These are phyloP conservation scores for Rhinocladiella similis DNA, from an alignment of 2,329 filamentous ascomycete genomes.

Conservation along the genomic window DNA sequence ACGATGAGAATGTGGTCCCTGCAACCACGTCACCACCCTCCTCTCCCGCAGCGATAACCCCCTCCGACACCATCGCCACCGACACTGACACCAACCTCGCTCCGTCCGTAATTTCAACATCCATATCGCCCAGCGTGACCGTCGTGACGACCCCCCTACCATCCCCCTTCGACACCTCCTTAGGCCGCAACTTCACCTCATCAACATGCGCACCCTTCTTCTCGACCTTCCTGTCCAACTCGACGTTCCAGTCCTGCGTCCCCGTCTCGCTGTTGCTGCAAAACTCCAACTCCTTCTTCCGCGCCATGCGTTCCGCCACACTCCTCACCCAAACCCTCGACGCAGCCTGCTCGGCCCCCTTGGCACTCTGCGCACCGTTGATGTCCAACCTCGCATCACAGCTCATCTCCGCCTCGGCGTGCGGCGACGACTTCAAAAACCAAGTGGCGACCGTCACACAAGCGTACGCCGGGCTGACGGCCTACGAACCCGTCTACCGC, in stretches of 20 bases:
- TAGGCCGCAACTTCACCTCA: slow-evolving; percentile 63
- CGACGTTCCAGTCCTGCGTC: slow-evolving; percentile 71
- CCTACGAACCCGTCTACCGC: slow-evolving; percentile 76
- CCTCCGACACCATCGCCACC: slow-evolving; percentile 14
- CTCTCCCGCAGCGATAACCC: neutral
- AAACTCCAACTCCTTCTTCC: slow-evolving; percentile 83
- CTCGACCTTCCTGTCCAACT: slow-evolving; percentile 62
- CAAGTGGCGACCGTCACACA: slow-evolving; percentile 70
- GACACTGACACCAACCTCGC: slow-evolving; percentile 16
- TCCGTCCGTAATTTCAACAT: slow-evolving; percentile 18
- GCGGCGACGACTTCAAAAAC: slow-evolving; percentile 67
- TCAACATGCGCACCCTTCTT: slow-evolving; percentile 59
- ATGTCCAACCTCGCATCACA: slow-evolving; percentile 66
- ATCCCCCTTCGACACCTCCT: slow-evolving; percentile 65
- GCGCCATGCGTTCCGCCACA: slow-evolving; percentile 69
- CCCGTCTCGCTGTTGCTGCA: slow-evolving; percentile 82
- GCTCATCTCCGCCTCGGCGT: slow-evolving; percentile 64
- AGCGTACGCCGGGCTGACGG: slow-evolving; percentile 72
- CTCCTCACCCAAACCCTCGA: slow-evolving; percentile 77
- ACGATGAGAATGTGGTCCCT: slow-evolving; percentile 12
- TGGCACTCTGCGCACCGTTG: slow-evolving; percentile 63
- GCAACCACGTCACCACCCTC: slow-evolving; percentile 13
- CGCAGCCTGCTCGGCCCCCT: slow-evolving; percentile 69
- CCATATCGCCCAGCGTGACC: slow-evolving; percentile 17
- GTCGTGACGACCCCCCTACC: slow-evolving; percentile 50